Base-by-base conservation (phyloP, 2,329 filamentous ascomycete species). In the Penicillium italicum region DNA sequence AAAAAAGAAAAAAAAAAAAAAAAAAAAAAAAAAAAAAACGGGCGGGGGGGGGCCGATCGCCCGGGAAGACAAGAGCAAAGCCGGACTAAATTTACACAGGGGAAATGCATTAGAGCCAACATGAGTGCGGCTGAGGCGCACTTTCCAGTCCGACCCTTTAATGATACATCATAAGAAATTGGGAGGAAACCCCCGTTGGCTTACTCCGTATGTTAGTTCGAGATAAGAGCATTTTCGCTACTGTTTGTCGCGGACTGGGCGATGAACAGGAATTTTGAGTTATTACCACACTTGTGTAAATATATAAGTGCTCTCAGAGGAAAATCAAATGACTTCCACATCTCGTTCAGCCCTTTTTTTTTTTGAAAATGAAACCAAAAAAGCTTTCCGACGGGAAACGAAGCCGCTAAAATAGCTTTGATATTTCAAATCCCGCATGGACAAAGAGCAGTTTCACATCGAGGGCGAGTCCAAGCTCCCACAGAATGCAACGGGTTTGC, bases 11-110 rank as follows among this genome's bases (percentile, higher is more conserved):
- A 42, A 50, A 59, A 20, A 53, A 58, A 60, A 62, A 42, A 50
- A 59, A 20, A 51, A 57, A 58, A 58, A 51, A 57, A 58, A 58
- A 42, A 50, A 59, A 20, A 53, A 58, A 60, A 62, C 60, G 56
- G 62, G 56, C 60, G 60, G 60, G 62, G 62, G 61, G 59, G 60
- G 43, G 54, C 53, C 57, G 60, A 64, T 64, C 62, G 60, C 58
- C 61, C 62, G 62, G 62, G 62, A 64, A 56, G 62, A 64, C 63
- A 61, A 63, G 53, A 63, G 60, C 37, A 53, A 58, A 56, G 56
- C 56, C 53, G 54, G 62, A 53, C 62, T 64, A 62, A 61, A 60
- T 57, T 63, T 59, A 62, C 50, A 45, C 50, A 48, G 50, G 50
- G 43, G 51, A 28, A 50, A 49, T 53, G 51, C 51, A 42, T 49